Percentiles rank a stretch among this genome's conserved stretches.
phyloP scores from a whole-genome alignment of 208 protist species.

The Wallacemonas collosoma region DNA sequence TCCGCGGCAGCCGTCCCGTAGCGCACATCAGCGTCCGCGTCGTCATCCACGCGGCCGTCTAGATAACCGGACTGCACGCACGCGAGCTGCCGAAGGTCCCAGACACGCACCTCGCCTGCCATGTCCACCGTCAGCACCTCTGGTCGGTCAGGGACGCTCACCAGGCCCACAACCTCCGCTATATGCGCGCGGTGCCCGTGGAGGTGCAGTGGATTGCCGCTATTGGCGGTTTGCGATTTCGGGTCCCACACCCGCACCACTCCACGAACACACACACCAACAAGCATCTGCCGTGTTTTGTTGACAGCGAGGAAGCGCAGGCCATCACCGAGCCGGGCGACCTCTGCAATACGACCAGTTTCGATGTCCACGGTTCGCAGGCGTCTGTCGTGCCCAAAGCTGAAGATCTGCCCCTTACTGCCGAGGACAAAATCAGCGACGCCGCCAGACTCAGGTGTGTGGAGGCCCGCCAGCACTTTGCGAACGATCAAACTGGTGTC shows the following conservation, averaged over 20 bases:
- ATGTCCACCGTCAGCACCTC: constrained; percentile 76
- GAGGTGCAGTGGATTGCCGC: constrained; percentile 38
- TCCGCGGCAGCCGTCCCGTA: constrained; percentile 19
- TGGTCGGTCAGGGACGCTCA: constrained; percentile 48
- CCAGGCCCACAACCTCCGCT: constrained; percentile 50
- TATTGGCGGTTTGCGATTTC: constrained; percentile 32
- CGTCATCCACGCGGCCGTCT: constrained; percentile 31
- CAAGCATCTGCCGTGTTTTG: background rate
- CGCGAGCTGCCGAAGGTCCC: constrained; percentile 72
- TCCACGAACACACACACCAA: background rate
- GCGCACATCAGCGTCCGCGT: constrained; percentile 23
- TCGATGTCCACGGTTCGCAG: constrained; percentile 46
- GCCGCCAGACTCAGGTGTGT: constrained; percentile 48
- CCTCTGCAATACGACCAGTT: constrained; percentile 30
- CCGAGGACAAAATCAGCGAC: constrained; percentile 69
- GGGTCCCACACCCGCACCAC: constrained; percentile 65
- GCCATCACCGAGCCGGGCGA: constrained; percentile 26
- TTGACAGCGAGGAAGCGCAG: constrained; percentile 23
- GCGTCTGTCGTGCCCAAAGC: constrained; percentile 64
- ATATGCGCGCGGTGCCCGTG: constrained; percentile 27
- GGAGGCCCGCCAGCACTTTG: constrained; percentile 37
- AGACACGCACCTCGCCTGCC: constrained; percentile 74
- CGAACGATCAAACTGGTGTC: background rate
- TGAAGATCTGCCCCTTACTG: constrained; percentile 40
- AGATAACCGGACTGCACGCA: constrained; percentile 75